Percentiles rank a stretch among this genome's conserved stretches.
phyloP scores from a whole-genome alignment of 2,329 filamentous ascomycete genomes.

The Colletotrichum sp. region DNA sequence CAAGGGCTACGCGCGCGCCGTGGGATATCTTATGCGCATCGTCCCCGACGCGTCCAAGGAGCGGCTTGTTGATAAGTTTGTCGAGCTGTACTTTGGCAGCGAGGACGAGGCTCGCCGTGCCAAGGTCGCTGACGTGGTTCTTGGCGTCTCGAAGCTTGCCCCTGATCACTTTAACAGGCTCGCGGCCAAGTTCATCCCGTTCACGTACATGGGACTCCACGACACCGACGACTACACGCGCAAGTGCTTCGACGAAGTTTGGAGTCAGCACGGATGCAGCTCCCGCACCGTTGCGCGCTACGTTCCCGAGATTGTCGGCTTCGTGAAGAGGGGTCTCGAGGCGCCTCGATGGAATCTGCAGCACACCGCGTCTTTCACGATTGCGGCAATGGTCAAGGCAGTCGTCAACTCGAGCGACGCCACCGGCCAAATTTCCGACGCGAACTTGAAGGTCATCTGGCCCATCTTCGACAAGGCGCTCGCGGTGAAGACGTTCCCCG shows the following conservation, averaged over 20 bases:
- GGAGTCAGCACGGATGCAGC: conserved; percentile 90
- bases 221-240: conserved; percentile 82
- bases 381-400: conserved; percentile 75
- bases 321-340: conserved; percentile 73
- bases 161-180: conserved; percentile 86
- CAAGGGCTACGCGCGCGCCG: conserved; percentile 83
- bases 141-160: conserved; percentile 83
- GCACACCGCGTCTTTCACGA: conserved; percentile 82
- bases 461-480: conserved; percentile 82
- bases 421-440: conserved; percentile 61
- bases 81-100: conserved; percentile 79
- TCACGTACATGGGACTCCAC: conserved; percentile 86
- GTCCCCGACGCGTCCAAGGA: conserved; percentile 54
- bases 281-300: conserved; percentile 83
- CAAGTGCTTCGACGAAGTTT: conserved; percentile 83
- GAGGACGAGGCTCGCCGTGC: conserved; percentile 79
- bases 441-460: conserved; percentile 74
- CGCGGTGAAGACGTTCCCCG: conserved; percentile 88
- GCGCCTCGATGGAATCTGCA: conserved; percentile 90
- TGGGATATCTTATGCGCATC: conserved; percentile 80
- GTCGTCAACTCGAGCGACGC: conserved; percentile 64
- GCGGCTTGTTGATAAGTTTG: conserved; percentile 57
- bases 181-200: conserved; percentile 78
- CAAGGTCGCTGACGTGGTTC: conserved; percentile 82
- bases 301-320: conserved; percentile 77